These are phyloP conservation scores for Rubia balearica DNA, from an alignment of 305 asterid genomes.

Conservation along the genomic window DNA sequence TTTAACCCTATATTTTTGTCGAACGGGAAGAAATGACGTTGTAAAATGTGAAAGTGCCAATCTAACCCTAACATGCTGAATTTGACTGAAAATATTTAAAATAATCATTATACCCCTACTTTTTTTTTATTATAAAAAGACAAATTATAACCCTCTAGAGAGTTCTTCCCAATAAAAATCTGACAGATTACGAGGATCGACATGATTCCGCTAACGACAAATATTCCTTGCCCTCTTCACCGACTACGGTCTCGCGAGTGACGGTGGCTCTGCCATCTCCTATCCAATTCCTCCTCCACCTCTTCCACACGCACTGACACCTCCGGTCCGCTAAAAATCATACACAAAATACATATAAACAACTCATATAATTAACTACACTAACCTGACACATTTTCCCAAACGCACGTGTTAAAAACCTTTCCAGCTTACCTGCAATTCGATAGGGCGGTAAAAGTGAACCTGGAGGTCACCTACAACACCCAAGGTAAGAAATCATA, in stretches of 20 bases:
- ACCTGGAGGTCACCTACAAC: neutral
- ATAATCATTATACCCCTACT: too few species aligned
- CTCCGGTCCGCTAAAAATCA: constrained; percentile 7
- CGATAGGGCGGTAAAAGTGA: neutral
- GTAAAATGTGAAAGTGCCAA: too few species aligned
- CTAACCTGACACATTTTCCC: neutral
- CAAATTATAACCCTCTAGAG: too few species aligned
- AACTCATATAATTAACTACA: neutral
- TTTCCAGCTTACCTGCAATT: constrained; percentile 7
- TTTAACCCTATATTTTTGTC: too few species aligned
- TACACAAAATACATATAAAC: neutral
- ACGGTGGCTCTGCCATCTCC: constrained; percentile 64
- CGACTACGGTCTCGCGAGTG: constrained; percentile 34
- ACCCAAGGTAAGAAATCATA: neutral
- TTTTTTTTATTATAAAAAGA: too few species aligned
- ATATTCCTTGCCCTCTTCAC: constrained; percentile 57
- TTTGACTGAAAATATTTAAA: too few species aligned
- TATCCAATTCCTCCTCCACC: constrained; percentile 43
- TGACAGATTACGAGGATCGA: constrained; percentile 61
- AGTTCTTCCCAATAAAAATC: too few species aligned
- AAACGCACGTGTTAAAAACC: neutral
- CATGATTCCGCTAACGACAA: constrained; percentile 83
- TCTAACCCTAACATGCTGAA: too few species aligned
- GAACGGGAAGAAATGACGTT: too few species aligned
- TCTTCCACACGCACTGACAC: neutral